A percentile compares a stretch with the other conserved stretches of the same genome.
Evolutionary conservation across 2,329 filamentous ascomycete genomes (phyloP).

Genomic region (Teratosphaeria viscida): DNA sequence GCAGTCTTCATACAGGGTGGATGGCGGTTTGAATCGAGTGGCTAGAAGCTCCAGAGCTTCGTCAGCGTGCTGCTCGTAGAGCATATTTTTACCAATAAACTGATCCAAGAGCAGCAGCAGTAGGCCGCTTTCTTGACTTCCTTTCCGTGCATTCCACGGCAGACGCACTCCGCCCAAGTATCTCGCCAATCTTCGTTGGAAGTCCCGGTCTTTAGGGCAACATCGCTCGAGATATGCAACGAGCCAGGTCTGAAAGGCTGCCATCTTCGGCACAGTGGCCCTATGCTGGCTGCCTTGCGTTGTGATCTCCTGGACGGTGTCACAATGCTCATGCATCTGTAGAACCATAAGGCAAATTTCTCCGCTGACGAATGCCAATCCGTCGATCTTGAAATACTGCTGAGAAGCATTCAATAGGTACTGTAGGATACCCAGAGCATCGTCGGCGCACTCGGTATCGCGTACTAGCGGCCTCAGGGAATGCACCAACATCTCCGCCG

Average conservation of each 20-base stretch:
- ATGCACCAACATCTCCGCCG: slow-evolving; percentile 80
- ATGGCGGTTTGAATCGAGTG: slow-evolving; percentile 57
- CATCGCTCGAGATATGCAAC: slow-evolving; percentile 57
- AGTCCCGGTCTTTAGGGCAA: not conserved
- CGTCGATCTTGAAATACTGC: slow-evolving; percentile 47
- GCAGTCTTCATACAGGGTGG: slow-evolving; percentile 52
- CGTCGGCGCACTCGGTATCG: slow-evolving; percentile 79
- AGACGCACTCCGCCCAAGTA: slow-evolving; percentile 44
- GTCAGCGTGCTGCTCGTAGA: slow-evolving; percentile 50
- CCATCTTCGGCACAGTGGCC: slow-evolving; percentile 64
- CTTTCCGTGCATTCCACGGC: slow-evolving; percentile 58
- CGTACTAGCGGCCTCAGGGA: slow-evolving; percentile 68
- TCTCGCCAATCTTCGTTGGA: slow-evolving; percentile 6
- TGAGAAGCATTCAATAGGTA: slow-evolving; percentile 66
- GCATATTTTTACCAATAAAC: slow-evolving; percentile 32
- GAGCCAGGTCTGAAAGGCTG: slow-evolving; percentile 71
- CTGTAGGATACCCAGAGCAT: slow-evolving; percentile 75
- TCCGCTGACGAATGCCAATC: slow-evolving; percentile 69
- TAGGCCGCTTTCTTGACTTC: slow-evolving; percentile 66
- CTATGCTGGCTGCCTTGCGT: slow-evolving; percentile 77
- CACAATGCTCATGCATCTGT: slow-evolving; percentile 51
- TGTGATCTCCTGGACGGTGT: slow-evolving; percentile 36
- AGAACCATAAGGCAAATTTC: slow-evolving; percentile 70
- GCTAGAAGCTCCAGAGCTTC: slow-evolving; percentile 66
- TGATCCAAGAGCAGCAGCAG: slow-evolving; percentile 73